Percentiles rank a stretch among this genome's conserved stretches.
phyloP scores from a whole-genome alignment of 225 moss, liverwort and hornwort genomes.

The Anthoceros angustus region DNA sequence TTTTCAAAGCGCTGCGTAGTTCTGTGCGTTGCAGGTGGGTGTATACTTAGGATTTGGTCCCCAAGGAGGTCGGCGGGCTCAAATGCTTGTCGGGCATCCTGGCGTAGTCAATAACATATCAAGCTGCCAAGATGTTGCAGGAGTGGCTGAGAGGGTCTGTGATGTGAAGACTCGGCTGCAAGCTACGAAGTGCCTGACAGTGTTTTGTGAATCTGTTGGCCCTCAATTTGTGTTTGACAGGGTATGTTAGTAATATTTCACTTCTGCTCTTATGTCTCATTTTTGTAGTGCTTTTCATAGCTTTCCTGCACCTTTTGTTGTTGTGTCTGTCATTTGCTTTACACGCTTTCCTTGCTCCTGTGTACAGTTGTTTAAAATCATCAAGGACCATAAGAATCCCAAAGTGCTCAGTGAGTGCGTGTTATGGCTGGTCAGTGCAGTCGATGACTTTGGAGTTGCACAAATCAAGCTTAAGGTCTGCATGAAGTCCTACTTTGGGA shows the following conservation, averaged over 20 bases:
- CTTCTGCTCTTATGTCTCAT: neutral
- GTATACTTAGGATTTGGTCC: no score
- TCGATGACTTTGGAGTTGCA: constrained; percentile 76
- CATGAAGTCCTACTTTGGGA: neutral
- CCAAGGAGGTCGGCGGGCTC: no score
- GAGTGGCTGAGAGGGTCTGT: constrained; percentile 69
- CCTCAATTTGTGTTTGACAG: constrained; percentile 67
- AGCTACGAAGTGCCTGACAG: constrained; percentile 72
- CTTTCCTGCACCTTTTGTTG: neutral
- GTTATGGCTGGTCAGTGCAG: constrained; percentile 61
- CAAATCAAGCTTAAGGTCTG: constrained; percentile 63
- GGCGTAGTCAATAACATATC: neutral
- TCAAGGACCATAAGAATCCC: constrained; percentile 92
- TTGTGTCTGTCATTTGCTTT: neutral
- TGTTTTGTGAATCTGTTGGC: constrained; percentile 84
- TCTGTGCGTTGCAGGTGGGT: constrained; percentile 46
- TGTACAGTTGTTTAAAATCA: constrained; percentile 57
- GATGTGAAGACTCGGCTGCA: constrained; percentile 81
- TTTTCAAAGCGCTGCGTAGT: constrained; percentile 87
- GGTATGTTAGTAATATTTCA: constrained; percentile 4
- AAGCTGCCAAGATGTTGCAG: constrained; percentile 9
- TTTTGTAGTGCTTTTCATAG: neutral
- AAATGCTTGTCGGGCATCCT: no score
- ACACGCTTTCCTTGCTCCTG: neutral
- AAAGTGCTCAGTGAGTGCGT: constrained; percentile 81